Evolutionary conservation across 1,284 basidiomycete genomes (phyloP).

Genomic region (Ustilago lituana): DNA sequence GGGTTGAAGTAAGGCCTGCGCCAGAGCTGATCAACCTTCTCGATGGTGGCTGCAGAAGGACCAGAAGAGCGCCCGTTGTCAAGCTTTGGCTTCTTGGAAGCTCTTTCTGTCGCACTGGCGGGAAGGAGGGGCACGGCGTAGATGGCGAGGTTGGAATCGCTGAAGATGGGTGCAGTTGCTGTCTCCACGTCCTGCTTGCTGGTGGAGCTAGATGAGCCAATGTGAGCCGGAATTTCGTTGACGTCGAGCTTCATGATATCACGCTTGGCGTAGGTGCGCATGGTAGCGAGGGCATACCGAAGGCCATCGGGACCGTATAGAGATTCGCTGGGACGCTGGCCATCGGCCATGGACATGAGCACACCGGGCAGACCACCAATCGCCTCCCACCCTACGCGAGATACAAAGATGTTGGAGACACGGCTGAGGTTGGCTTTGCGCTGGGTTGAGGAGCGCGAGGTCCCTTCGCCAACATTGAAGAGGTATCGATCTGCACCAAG

Average conservation of each 20-base stretch:
- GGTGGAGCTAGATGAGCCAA: conserved; percentile 12
- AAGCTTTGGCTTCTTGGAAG: conserved; percentile 31
- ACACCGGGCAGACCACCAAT: conserved; percentile 72
- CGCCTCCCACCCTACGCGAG: conserved; percentile 74
- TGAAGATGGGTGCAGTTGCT: conserved; percentile 70
- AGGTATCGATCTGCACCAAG: conserved; percentile 83
- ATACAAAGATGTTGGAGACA: conserved; percentile 78
- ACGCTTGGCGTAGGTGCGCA: conserved; percentile 61
- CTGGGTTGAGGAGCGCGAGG: conserved; percentile 78
- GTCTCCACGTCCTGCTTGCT: conserved; percentile 27
- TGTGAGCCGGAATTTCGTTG: conserved; percentile 24
- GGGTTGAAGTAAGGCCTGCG: conserved; percentile 44
- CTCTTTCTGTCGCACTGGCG: conserved; percentile 1
- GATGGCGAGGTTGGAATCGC: conserved; percentile 75
- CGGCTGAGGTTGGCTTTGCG: conserved; percentile 75
- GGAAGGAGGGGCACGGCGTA: conserved; percentile 74
- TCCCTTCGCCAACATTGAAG: conserved; percentile 86
- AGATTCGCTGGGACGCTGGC: conserved; percentile 72
- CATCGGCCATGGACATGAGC: conserved; percentile 84
- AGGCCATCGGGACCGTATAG: conserved; percentile 80
- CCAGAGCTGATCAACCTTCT: conserved; percentile 37
- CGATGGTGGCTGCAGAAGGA: conserved; percentile 6
- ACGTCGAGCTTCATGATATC: conserved; percentile 47
- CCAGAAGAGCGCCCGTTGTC: background rate
- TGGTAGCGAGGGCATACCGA: conserved; percentile 77